Base-by-base conservation (phyloP, 2,329 filamentous ascomycete genomes). In the Periconia sp. region DNA sequence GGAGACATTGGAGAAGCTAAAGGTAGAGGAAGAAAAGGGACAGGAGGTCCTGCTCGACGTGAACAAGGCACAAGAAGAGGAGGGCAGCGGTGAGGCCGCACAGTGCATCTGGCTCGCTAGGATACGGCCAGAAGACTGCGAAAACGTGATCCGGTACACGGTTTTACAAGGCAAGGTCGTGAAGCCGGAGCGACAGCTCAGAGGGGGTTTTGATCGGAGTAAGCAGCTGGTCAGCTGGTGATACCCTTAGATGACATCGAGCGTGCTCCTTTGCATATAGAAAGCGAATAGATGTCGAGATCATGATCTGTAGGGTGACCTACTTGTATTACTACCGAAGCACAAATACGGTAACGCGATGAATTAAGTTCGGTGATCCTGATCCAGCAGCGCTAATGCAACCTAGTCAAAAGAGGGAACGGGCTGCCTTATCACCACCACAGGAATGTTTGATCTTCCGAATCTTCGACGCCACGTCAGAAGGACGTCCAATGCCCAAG, bases 91-190 rank as follows among this genome's bases (percentile, higher is more conserved):
- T 15, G 55, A 77, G 41, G 92, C 90, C 1, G 85, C 82, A 32
- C 92, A 96, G 75, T 92, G 92, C 50, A 95, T 96, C 57, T 96
- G 92, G 92, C 77, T 96, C 32, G 92, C 89, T 15, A 78, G 92
- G 44, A 85, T 96, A 13, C 73, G 77, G 63, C 92, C 92, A 0
- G 88, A 95, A 73, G 90, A 97, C 64, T 95, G 91, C 62, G 92
- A 96, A 78, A 95, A 94, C 52, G 83, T 99, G 47, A 83, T 99
- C 30, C 81, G 84, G 63, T 96, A 88, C 67, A 97, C 94, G 0
- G 81, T 99, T 3, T 69, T 97, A 61, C 88, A 96, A 74, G 94
- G 94, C 17, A 97, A 96, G 76, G 84, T 97, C 18, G 84, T 97
- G 38, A 96, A 96, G 78, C 89, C 92, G 1, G 87, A 86, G 64